phyloP scores from a whole-genome alignment of 2,329 filamentous ascomycete genomes.

The Pseudogymnoascus pannorum region DNA sequence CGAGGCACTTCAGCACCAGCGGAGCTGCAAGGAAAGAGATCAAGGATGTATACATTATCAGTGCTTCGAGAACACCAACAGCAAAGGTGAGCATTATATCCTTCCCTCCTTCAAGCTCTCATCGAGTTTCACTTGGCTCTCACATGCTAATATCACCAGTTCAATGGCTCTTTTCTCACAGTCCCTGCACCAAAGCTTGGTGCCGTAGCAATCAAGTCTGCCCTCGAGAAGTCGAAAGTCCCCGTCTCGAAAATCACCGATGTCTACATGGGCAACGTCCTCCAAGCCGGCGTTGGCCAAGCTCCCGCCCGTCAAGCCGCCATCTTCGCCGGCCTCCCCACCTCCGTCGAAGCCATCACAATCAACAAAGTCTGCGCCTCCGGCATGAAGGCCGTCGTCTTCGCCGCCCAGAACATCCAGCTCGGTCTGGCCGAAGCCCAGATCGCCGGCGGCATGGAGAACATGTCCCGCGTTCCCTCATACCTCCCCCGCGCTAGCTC shows the following conservation, averaged over 20 bases:
- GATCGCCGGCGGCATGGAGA: conserved; percentile 95
- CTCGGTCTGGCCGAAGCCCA: conserved; percentile 82
- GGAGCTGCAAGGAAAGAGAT: conserved; percentile 53
- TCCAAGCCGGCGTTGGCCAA: conserved; percentile 78
- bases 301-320: conserved; percentile 84
- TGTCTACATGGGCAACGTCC: conserved; percentile 96
- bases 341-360: conserved; percentile 78
- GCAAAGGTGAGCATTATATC: conserved; percentile 58
- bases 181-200: conserved; percentile 84
- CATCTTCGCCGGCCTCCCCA: conserved; percentile 78
- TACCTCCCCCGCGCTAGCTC: conserved; percentile 78
- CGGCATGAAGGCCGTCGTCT: conserved; percentile 81
- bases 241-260: conserved; percentile 76
- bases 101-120: conserved; percentile 14
- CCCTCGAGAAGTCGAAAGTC: conserved; percentile 76
- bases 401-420: conserved; percentile 92
- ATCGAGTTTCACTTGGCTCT: not conserved
- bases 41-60: conserved; percentile 88
- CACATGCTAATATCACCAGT: conserved; percentile 44
- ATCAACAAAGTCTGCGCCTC: conserved; percentile 99
- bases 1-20: conserved; percentile 45
- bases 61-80: conserved; percentile 81
- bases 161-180: conserved; percentile 84
- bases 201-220: conserved; percentile 85
- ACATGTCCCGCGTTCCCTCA: conserved; percentile 90